Evolutionary conservation across 352 stramenopile species (phyloP), one percentile per base, ranked within the genome.

Genomic region (Globisporangium paroecandrum): DNA sequence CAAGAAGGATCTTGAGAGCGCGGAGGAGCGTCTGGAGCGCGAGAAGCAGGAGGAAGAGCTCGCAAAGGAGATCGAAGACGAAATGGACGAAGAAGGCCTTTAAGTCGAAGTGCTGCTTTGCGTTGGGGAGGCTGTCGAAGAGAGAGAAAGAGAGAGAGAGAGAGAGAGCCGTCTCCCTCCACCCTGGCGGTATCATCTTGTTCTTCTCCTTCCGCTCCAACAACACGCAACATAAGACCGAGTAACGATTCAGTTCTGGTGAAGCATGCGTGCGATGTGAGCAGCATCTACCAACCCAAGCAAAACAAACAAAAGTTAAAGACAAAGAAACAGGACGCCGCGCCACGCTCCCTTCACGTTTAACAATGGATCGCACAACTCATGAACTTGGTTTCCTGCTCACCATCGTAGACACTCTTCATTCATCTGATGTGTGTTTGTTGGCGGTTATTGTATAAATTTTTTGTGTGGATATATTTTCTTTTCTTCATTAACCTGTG

Each of bases 1-100:
- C 82, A 99, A 99, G 84, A 98, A 98, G 73, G 93, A 99, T 64
- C 75, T 98, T 32, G 94, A 99, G 73, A 94, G 85, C 38, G 87
- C 85, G 2, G 87, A 96, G 54, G 97, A 98, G 75, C 78, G 91
- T 25, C 84, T 96, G 4, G 94, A 97, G 75, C 89, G 94, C 38
- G 91, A 98, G 64, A 97, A 95, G 74, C 91, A 97, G 68, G 82
- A 97, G 53, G 91, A 98, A 75, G 95, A 99, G 74, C 89, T 98
- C 29, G 95, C 95, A 54, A 97, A 98, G 76, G 97, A 99, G 81
- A 94, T 99, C 64, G 96, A 99, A 74, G 96, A 99, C 73, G 96
- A 99, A 74, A 93, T 99, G 77, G 65, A 70, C 65, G 95, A 98
- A 65, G 94, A 99, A 65, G 95, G 85, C 7, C 74, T 92, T 46